These are phyloP conservation scores for Nitzschia inconspicua DNA, from an alignment of 108 stramenopile species.

Conservation along the genomic window DNA sequence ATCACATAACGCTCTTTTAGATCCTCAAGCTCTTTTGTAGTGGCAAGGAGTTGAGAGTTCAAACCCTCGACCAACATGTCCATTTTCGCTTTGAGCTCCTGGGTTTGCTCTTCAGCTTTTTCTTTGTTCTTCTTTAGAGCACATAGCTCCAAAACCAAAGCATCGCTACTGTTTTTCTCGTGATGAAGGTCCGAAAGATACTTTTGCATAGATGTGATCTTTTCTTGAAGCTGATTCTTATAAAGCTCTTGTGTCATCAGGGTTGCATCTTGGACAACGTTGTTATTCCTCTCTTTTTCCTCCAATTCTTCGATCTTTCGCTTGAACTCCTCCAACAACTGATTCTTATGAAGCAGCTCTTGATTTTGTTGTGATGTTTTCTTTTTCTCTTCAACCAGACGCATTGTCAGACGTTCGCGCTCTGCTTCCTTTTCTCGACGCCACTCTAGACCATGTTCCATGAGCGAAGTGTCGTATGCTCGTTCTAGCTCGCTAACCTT, in stretches of 20 bases:
- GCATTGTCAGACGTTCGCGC: conserved; percentile 10
- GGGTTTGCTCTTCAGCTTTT: neutral
- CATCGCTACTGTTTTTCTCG: conserved; percentile 2
- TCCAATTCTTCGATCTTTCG: neutral
- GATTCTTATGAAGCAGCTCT: conserved; percentile 12
- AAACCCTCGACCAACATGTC: neutral
- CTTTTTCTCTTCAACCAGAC: conserved; percentile 20
- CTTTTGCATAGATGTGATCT: neutral
- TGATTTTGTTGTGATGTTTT: conserved; percentile 10
- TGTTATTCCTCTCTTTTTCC: conserved; percentile 7
- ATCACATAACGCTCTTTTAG: neutral
- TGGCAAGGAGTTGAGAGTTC: conserved; percentile 6
- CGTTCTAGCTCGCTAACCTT: conserved; percentile 9
- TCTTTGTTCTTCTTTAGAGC: neutral
- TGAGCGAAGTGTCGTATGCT: conserved; percentile 14
- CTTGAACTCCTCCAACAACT: conserved; percentile 1
- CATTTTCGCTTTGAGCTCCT: neutral
- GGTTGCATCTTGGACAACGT: conserved; percentile 3
- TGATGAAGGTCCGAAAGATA: too few species aligned
- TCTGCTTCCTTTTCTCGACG: conserved; percentile 20
- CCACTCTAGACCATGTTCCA: conserved; percentile 31
- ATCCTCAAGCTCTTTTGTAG: neutral
- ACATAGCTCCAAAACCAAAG: neutral
- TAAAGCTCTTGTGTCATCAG: neutral
- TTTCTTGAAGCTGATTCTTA: neutral